Conservation (phyloP, 2,329 filamentous ascomycete genomes). For the Aspergillus flavus region DNA sequence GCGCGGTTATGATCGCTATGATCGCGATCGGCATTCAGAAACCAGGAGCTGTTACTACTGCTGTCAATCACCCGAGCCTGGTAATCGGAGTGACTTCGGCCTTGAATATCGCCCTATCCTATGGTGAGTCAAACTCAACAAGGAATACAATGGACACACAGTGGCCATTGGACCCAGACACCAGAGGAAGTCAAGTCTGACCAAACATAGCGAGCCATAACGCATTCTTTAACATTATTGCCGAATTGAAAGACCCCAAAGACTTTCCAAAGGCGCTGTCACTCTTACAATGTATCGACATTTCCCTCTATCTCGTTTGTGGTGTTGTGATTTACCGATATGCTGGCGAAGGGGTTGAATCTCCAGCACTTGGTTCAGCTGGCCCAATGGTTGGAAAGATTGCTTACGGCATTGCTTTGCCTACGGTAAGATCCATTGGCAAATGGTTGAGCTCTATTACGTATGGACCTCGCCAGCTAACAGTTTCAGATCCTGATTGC, state of each 20-base stretch:
- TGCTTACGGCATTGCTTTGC: conserved; percentile 67
- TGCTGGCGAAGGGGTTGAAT: conserved; percentile 60
- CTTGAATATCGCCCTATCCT: background rate
- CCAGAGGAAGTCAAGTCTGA: background rate
- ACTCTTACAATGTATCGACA: conserved; percentile 61
- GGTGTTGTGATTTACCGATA: conserved; percentile 69
- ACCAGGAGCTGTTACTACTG: conserved; percentile 29
- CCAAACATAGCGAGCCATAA: conserved; percentile 53
- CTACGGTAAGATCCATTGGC: conserved; percentile 47
- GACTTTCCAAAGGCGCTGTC: conserved; percentile 64
- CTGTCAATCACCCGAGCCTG: background rate
- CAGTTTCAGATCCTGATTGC: conserved; percentile 60
- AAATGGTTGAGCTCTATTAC: background rate
- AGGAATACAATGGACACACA: conserved; percentile 27
- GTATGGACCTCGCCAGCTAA: background rate
- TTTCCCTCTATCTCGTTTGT: conserved; percentile 65
- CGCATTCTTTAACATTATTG: conserved; percentile 66
- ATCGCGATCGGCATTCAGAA: conserved; percentile 60
- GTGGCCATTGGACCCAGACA: background rate
- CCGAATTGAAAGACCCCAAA: conserved; percentile 61
- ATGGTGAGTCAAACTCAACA: conserved; percentile 44
- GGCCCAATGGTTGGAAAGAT: conserved; percentile 58
- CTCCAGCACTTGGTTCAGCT: conserved; percentile 66
- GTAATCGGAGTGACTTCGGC: background rate
- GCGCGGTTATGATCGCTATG: conserved; percentile 66